Conservation (phyloP, 345 rosid genomes). For the Eucalyptus polyanthemos region DNA sequence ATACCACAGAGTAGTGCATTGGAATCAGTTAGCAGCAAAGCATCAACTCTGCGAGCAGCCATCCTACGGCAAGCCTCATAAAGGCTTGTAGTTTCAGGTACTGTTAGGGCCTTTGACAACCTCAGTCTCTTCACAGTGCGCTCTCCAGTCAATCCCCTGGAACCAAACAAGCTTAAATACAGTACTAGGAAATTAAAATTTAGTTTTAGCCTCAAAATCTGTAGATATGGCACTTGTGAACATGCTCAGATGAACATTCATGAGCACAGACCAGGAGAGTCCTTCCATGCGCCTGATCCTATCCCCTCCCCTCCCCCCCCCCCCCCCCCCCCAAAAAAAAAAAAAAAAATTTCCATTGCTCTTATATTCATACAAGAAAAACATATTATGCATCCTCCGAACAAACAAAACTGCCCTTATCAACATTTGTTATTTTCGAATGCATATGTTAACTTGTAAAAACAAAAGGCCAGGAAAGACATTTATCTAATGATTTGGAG, state of each 20-base stretch:
- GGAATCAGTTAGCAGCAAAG: constrained; percentile 82
- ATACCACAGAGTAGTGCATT: constrained; percentile 96
- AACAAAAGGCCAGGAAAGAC: not conserved
- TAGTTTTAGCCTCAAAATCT: not conserved
- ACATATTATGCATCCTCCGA: not conserved
- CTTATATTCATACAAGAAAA: not conserved
- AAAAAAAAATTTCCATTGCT: not conserved
- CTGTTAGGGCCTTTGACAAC: constrained; percentile 83
- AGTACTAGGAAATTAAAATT: not conserved
- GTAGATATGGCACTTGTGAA: not conserved
- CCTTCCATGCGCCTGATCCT: not conserved
- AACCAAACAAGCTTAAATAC: not conserved
- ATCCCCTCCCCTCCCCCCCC: not conserved
- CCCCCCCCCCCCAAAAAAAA: no score
- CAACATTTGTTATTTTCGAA: not conserved
- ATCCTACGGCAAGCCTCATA: constrained; percentile 88
- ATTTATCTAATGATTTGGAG: not conserved
- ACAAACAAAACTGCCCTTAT: not conserved
- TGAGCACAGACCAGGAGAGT: not conserved
- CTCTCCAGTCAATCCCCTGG: constrained; percentile 84
- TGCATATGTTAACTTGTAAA: not conserved
- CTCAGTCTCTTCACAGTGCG: constrained; percentile 87
- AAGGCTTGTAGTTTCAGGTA: constrained; percentile 72
- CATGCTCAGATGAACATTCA: not conserved
- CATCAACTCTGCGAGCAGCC: constrained; percentile 96